Percentiles rank a stretch among this genome's conserved stretches.
Conservation (phyloP, 495 filamentous ascomycete species). For the Baudoinia panamericana region DNA sequence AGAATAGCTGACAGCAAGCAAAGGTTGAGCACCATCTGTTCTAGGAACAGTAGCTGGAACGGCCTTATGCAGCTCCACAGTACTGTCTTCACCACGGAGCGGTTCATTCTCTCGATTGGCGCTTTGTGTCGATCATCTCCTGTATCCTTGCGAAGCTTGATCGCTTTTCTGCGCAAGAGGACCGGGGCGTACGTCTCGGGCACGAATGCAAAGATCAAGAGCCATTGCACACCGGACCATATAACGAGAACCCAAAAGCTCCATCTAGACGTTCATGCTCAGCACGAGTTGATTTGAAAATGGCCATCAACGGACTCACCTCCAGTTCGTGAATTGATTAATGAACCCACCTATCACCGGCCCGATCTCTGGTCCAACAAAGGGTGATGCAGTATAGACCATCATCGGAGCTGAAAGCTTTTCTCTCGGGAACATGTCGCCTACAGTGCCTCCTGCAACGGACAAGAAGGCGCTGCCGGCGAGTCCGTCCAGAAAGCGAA, state of each 20-base stretch:
- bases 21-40: slow-evolving; percentile 67
- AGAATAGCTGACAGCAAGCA: slow-evolving; percentile 77
- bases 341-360: slow-evolving; percentile 59
- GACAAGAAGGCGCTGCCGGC: slow-evolving; percentile 74
- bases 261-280: slow-evolving; percentile 69
- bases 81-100: slow-evolving; percentile 60
- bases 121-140: slow-evolving; percentile 65
- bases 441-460: slow-evolving; percentile 83
- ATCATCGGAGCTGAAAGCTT: slow-evolving; percentile 60
- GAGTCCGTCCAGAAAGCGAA: slow-evolving; percentile 74
- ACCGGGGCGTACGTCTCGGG: slow-evolving; percentile 85
- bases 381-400: slow-evolving; percentile 61
- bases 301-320: too few relatives aligned
- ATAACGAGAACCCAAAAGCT: slow-evolving; percentile 80
- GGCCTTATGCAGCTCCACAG: slow-evolving; percentile 60
- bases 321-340: slow-evolving; percentile 48
- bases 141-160: slow-evolving; percentile 56
- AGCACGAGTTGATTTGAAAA: too few relatives aligned
- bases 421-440: slow-evolving; percentile 68
- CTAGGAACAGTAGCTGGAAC: slow-evolving; percentile 65
- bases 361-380: slow-evolving; percentile 37
- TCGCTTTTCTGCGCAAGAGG: slow-evolving; percentile 63
- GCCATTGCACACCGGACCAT: slow-evolving; percentile 54
- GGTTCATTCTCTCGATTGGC: slow-evolving; percentile 64
- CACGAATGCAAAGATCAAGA: slow-evolving; percentile 54